phyloP scores from a whole-genome alignment of 768 basidiomycete genomes.

The Serpula lacrymans region DNA sequence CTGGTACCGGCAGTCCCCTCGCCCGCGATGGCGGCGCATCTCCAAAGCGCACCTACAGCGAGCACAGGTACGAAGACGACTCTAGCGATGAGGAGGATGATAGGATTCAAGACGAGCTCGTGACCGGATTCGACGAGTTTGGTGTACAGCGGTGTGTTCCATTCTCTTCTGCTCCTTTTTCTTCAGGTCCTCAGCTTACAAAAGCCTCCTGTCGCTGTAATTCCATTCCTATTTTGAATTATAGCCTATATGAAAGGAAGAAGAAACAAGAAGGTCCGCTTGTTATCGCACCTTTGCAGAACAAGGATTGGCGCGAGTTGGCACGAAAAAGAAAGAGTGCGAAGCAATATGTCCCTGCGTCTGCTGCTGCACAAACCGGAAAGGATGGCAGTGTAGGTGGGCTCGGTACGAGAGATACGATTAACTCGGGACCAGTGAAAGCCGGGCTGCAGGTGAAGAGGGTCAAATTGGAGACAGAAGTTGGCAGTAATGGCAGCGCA shows the following conservation, averaged over 20 bases:
- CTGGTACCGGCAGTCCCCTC: conserved; percentile 54
- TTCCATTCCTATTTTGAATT: conserved; percentile 13
- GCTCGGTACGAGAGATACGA: conserved; percentile 67
- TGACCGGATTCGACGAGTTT: conserved; percentile 68
- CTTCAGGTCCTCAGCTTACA: conserved; percentile 72
- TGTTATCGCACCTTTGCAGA: conserved; percentile 82
- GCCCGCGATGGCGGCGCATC: conserved; percentile 47
- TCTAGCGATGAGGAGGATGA: conserved; percentile 40
- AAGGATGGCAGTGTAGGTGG: conserved; percentile 75
- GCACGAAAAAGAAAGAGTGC: conserved; percentile 61
- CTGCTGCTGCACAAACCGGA: conserved; percentile 52
- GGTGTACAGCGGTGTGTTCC: conserved; percentile 83
- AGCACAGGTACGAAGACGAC: conserved; percentile 23
- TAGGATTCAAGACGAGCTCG: conserved; percentile 57
- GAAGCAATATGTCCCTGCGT: conserved; percentile 62
- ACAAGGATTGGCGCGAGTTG: conserved; percentile 86
- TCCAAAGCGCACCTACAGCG: conserved; percentile 31
- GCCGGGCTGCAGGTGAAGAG: conserved; percentile 58
- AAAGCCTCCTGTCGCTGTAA: conserved; percentile 32
- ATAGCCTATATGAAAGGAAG: conserved; percentile 42
- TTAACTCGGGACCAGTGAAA: conserved; percentile 73
- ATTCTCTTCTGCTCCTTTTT: background rate
- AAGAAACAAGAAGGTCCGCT: conserved; percentile 57
- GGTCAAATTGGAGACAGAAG: conserved; percentile 28
- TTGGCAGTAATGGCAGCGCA: conserved; percentile 16